A percentile compares a stretch with the other conserved stretches of the same genome.
Conservation (phyloP, 768 basidiomycete genomes). For the Pisolithus marmoratus region DNA sequence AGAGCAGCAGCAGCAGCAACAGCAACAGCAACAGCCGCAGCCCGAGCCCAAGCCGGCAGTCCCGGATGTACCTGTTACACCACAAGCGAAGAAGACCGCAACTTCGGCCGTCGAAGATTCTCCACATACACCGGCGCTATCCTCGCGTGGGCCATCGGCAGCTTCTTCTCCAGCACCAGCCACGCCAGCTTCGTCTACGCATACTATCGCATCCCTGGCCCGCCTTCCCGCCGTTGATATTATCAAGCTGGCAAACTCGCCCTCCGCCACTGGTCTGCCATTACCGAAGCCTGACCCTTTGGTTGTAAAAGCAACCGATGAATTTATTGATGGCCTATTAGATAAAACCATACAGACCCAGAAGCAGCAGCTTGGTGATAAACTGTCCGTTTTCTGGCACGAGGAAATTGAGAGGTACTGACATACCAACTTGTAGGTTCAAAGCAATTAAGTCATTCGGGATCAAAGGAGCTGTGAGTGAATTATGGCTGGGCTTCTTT, state of each 20-base stretch:
- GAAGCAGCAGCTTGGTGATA: slow-evolving; percentile 80
- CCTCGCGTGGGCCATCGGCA: slow-evolving; percentile 68
- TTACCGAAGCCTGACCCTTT: slow-evolving; percentile 67
- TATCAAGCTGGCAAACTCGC: slow-evolving; percentile 52
- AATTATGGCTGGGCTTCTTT: background rate
- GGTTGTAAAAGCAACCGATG: slow-evolving; percentile 63
- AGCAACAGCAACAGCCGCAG: slow-evolving; percentile 19
- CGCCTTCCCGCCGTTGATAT: slow-evolving; percentile 73
- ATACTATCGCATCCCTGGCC: slow-evolving; percentile 69
- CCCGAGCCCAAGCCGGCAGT: slow-evolving; percentile 17
- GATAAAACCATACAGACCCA: slow-evolving; percentile 52
- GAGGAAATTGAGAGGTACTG: slow-evolving; percentile 18
- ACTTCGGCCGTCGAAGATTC: slow-evolving; percentile 38
- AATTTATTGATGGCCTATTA: slow-evolving; percentile 59
- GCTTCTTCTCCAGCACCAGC: slow-evolving; percentile 64
- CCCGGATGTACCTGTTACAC: slow-evolving; percentile 47
- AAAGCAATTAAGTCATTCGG: slow-evolving; percentile 68
- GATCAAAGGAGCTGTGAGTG: slow-evolving; percentile 70
- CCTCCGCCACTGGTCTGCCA: slow-evolving; percentile 44
- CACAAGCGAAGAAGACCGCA: slow-evolving; percentile 54
- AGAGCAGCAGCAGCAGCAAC: slow-evolving; percentile 24
- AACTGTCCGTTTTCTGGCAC: slow-evolving; percentile 44
- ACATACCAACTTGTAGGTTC: slow-evolving; percentile 36
- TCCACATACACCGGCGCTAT: slow-evolving; percentile 73
- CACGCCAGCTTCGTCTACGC: slow-evolving; percentile 43